These are phyloP conservation scores for Phylloboletellus chloephorus DNA, from an alignment of 1,284 basidiomycete genomes.

Conservation along the genomic window DNA sequence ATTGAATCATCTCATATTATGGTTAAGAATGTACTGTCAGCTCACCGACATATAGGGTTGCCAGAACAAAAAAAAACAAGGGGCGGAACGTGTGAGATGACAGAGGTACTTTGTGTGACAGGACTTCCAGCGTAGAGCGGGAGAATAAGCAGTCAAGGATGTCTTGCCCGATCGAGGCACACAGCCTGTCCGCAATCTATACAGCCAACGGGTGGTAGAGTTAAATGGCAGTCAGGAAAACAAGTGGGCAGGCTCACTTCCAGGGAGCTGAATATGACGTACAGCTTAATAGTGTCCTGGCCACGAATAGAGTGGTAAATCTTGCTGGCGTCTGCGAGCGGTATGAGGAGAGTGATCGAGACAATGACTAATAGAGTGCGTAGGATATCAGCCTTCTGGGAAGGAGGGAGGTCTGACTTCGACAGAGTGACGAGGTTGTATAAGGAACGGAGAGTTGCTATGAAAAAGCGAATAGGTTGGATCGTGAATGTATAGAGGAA, in stretches of 20 bases:
- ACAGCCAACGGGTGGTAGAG: not conserved
- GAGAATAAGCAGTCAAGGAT: constrained; percentile 96
- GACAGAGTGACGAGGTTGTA: constrained; percentile 48
- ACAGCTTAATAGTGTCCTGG: constrained; percentile 97
- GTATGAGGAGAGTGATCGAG: constrained; percentile 72
- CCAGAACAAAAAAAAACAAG: constrained; percentile 80
- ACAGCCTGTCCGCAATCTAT: constrained; percentile 92
- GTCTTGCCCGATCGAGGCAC: constrained; percentile 97
- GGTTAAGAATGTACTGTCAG: constrained; percentile 4
- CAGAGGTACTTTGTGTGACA: constrained; percentile 59
- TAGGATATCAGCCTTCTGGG: constrained; percentile 89
- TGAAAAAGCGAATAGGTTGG: constrained; percentile 80
- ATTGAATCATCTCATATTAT: not conserved
- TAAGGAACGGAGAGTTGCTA: constrained; percentile 62
- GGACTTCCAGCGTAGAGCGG: constrained; percentile 75
- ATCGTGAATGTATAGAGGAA: constrained; percentile 99
- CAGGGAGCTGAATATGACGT: constrained; percentile 98
- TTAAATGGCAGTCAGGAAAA: not conserved
- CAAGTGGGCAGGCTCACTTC: constrained; percentile 54
- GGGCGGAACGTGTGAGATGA: constrained; percentile 69
- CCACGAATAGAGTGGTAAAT: constrained; percentile 99
- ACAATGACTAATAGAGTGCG: constrained; percentile 73
- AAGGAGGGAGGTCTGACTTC: constrained; percentile 61
- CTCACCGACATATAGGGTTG: constrained; percentile 80
- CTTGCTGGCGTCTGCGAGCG: constrained; percentile 92